Conservation (phyloP, 139 green algal genomes). For the Chlamydomonas sp. region DNA sequence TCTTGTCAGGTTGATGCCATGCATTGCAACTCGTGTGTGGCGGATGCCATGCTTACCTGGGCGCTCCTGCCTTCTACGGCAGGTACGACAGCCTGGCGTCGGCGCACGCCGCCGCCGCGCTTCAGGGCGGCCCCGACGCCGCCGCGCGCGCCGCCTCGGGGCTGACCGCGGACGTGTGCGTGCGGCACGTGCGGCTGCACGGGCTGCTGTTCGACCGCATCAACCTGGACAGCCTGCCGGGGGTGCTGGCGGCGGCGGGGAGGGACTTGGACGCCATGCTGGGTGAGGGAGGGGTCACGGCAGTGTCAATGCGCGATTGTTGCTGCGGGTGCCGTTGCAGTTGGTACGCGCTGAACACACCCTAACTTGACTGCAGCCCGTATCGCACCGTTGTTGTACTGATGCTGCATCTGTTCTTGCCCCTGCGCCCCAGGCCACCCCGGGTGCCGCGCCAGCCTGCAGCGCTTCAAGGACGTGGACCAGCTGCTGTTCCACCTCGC, state of each 20-base stretch:
- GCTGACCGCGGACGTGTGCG: slow-evolving; percentile 41
- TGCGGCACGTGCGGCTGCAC: slow-evolving; percentile 57
- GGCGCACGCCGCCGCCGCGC: slow-evolving; percentile 9
- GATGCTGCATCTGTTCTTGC: not conserved
- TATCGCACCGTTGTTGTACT: not conserved
- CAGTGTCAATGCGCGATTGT: not conserved
- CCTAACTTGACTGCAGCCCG: not conserved
- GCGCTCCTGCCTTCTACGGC: not conserved
- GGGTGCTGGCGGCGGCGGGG: slow-evolving; percentile 28
- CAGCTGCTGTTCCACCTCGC: slow-evolving; percentile 58
- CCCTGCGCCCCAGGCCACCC: not conserved
- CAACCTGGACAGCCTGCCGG: slow-evolving; percentile 60
- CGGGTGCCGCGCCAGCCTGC: slow-evolving; percentile 6
- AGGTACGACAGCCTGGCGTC: slow-evolving; percentile 40
- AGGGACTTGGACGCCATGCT: slow-evolving; percentile 38
- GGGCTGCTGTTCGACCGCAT: slow-evolving; percentile 74
- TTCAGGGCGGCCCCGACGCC: slow-evolving; percentile 1
- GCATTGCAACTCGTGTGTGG: not conserved
- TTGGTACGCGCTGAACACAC: not conserved
- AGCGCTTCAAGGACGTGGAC: slow-evolving; percentile 24
- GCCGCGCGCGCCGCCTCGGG: not conserved
- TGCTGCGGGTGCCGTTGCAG: not conserved
- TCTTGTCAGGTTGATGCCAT: no score
- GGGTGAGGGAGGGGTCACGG: not conserved
- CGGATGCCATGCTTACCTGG: not conserved